Base-by-base conservation (phyloP, 495 filamentous ascomycete species). In the Staphylotrichum tortipilum region DNA sequence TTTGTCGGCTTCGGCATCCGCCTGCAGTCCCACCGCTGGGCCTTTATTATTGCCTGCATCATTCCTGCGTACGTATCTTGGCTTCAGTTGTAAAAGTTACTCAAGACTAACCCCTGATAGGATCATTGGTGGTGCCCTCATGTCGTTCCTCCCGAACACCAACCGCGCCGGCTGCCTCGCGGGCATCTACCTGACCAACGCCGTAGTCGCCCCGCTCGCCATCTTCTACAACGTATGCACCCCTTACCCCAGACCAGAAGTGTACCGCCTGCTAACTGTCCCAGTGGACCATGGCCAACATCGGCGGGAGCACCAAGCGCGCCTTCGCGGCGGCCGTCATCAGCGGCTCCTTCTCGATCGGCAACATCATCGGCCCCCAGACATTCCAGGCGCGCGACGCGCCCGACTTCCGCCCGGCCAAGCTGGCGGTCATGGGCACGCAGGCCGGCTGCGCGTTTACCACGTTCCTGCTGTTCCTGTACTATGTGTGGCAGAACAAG, bases 301-400 rank as follows among this genome's bases (percentile, higher is more conserved):
- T 67, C n/a, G 59, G 52, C 40, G 67, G 67, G 3, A 47, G 55
- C 18, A 69, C 67, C 39, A 69, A 69, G 60, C 65, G 65, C 9
- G 65, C 67, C 46, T 68, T 68, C 24, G 63, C 63, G 11, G 57
- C 75, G 12, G 76, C 80, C 17, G 62, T 84, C 17, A 62, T 84
- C 31, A 68, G 73, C 17, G 77, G 71, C 11, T 74, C 73, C 14
- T 85, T 84, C 66, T 78, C 75, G 15, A 58, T 83, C 11, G 82
- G 80, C 5, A 84, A 79, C 54, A 82, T 84, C 53, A 82, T 85
- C 57, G 79, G 82, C 0, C 82, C 82, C 4, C 81, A 85, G 61
- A 84, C 80, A 3, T 84, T 84, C 63, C 78, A 77, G 53, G 73
- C 69, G 1, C 62, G 56, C 9, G 79, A 84, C 56, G 78, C 76